Base-by-base conservation (phyloP, 495 filamentous ascomycete species). In the Tuber calosporum region DNA sequence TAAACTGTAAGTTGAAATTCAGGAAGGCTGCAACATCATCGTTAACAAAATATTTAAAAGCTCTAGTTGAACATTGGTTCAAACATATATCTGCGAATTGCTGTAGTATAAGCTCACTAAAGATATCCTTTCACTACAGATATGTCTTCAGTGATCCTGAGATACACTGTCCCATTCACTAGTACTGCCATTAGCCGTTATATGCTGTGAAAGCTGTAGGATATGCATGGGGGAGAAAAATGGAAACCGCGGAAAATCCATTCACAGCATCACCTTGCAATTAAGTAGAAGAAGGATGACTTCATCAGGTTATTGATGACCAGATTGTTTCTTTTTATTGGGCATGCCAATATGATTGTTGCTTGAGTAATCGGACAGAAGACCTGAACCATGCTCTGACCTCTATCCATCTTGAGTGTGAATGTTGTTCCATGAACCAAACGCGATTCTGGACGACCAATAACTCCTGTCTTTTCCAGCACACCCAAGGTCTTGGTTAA, bases 151-250 rank as follows among this genome's bases (percentile, higher is more conserved):
- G 37, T 41, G 72, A 68, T 0, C 75, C 58, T 0, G n/a, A 22
- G 0, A 77, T 22, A 3, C 75, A 58, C 68, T 66, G 68, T 17
- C 58, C 53, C 68, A 77, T 77, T 9, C 68, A 2, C 2, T 68
- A 5, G 17, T 71, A 71, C 39, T 69, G 68, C n/a, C 40, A 74
- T 37, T 77, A 68, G 2, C 72, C 72, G 1, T 71, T 39, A 2
- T 36, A 38, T 9, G 68, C 69, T 42, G 70, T 68, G 34, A 77
- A 77, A 0, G 72, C 75, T n/a, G 69, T 77, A 19, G 66, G 67
- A 13, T 77, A 77, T 0, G 71, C 68, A 68, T 77, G 67, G 2
- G 62, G 19, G 0, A 22, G 34, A 3, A 38, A 66, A 11, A 76
- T 38, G 0, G 0, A 17, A 4, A 77, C 67, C 0, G 38, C 72